Base-by-base conservation (phyloP, 1,139 yeast species). In the Saccharomyces hybrid region DNA sequence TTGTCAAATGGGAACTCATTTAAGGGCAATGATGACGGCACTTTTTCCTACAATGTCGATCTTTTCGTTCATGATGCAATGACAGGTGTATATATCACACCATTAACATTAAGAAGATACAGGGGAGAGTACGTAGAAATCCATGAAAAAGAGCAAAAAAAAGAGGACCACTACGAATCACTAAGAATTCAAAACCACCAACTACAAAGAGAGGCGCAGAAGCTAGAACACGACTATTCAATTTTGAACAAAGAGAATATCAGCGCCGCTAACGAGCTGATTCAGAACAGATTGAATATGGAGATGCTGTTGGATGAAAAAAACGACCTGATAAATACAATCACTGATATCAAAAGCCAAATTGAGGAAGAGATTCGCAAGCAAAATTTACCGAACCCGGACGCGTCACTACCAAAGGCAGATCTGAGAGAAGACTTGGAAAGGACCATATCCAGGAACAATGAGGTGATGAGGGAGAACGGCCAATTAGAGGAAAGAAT, bases 61-160 rank as follows among this genome's bases (percentile, higher is more conserved):
- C 81, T 81, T 50, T 78, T 91, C 59, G 95, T 91, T 16, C 71
- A 72, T 5, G 96, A 88, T 68, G 87, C 97, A 0, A 82, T 86
- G 78, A 75, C 75, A 32, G 63, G 62, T 34, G 80, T 89, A 50
- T 80, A 83, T 59, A 75, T 91, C 41, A 75, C 84, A 32, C 96
- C 97, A 5, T 74, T 84, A 23, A 82, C 84, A 7, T 74, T 91
- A 59, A 75, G 79, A 54, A 81, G 85, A 65, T 90, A 84, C 67
- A 83, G 78, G 54, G 77, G 77, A 9, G 97, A 90, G 70, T 88
- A 83, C 65, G 81, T 78, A 31, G 89, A 86, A 64, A 80, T 88
- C 23, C 83, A 83, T 65, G 75, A 80, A 32, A 70, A 80, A 31
- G 96, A 90, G 65, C 76, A 77, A 26, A 83, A 83, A 56, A 80